phyloP scores from a whole-genome alignment of 2,329 filamentous ascomycete species.

The Aschersonia sp. region DNA sequence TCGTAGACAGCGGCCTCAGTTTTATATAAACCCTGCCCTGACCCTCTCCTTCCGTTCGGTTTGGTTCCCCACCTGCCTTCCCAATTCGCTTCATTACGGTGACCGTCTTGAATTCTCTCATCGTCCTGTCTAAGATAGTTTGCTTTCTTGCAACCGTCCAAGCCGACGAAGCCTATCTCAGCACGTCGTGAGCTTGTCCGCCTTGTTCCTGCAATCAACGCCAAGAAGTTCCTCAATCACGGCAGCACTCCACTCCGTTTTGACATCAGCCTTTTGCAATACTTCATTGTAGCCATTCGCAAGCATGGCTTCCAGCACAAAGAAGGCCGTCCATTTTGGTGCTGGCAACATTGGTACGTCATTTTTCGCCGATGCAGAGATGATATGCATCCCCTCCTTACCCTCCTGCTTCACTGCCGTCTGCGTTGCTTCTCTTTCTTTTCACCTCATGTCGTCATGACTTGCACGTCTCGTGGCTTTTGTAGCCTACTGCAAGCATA shows the following conservation, averaged over 20 bases:
- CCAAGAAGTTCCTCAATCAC: neutral
- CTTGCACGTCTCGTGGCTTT: neutral
- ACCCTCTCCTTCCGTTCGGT: neutral
- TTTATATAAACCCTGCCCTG: conserved; percentile 2
- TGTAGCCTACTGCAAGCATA: neutral
- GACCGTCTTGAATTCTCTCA: neutral
- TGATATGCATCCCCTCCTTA: neutral
- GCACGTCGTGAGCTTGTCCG: neutral
- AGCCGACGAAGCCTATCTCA: neutral
- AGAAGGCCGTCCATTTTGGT: conserved; percentile 73
- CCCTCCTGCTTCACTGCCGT: no score
- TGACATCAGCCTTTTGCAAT: neutral
- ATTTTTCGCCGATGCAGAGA: neutral
- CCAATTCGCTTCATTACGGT: neutral
- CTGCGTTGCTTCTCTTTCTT: no score
- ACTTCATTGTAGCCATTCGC: neutral
- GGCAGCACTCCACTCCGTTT: neutral
- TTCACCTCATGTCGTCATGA: no score
- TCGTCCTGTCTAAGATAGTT: neutral
- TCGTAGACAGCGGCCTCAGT: neutral
- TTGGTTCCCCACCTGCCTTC: neutral
- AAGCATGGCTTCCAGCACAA: conserved; percentile 23
- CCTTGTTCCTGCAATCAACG: neutral
- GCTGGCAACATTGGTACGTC: conserved; percentile 65
- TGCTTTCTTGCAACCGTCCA: neutral